These are phyloP conservation scores for Malassezia cuniculi DNA, from an alignment of 1,284 basidiomycete genomes.

Conservation along the genomic window DNA sequence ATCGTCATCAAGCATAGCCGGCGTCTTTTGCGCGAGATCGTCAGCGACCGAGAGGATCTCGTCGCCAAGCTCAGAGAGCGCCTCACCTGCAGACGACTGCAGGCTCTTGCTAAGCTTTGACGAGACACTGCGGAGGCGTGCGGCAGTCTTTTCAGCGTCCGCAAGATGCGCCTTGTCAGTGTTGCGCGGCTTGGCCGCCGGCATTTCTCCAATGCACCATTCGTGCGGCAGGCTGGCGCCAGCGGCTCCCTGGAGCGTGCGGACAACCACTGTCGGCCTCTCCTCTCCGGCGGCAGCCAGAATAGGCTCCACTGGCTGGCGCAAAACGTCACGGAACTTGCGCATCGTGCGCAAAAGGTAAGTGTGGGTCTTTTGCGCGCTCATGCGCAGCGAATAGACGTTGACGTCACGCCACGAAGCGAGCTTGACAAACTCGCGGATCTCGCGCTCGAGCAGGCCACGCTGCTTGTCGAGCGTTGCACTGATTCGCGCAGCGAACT, in stretches of 20 bases:
- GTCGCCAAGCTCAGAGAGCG: constrained; percentile 57
- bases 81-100: too few relatives aligned
- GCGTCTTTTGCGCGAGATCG: constrained; percentile 48
- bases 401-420: constrained; percentile 98
- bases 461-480: constrained; percentile 55
- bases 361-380: constrained; percentile 77
- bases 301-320: constrained; percentile 54
- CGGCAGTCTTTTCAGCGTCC: constrained; percentile 14
- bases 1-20: constrained; percentile 27
- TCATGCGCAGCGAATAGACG: constrained; percentile 80
- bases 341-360: constrained; percentile 81
- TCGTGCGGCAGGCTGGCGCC: too few relatives aligned
- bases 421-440: constrained; percentile 74
- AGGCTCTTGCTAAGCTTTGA: too few relatives aligned
- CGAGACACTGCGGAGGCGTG: too few relatives aligned
- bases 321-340: constrained; percentile 78
- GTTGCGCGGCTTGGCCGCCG: constrained; percentile 11
- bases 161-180: constrained; percentile 16
- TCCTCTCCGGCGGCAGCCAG: constrained; percentile 22
- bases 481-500: constrained; percentile 54
- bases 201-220: neutral
- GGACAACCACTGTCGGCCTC: constrained; percentile 16
- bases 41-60: constrained; percentile 63
- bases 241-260: constrained; percentile 6
- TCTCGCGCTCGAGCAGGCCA: constrained; percentile 61